Evolutionary conservation across 306 rosid genomes (phyloP), one percentile per base, ranked within the genome.

Genomic region (Dalbergia oliveri): DNA sequence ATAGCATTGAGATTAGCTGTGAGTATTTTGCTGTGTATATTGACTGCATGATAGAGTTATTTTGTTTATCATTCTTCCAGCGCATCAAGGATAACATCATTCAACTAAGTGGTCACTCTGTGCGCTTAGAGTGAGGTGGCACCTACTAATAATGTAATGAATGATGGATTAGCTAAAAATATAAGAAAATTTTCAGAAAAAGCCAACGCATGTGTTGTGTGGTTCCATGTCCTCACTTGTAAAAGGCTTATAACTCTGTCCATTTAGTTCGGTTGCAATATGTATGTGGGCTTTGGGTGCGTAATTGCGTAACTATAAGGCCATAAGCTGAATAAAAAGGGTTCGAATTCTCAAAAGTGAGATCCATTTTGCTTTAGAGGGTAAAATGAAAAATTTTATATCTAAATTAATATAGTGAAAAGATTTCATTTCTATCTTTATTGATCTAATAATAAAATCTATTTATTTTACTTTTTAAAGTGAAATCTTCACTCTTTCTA

Each of bases 241-340:
- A 41, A 60, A 60, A 23, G 68, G 69, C 45, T 60, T 13, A 74
- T 23, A 59, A 23, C 8, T 59, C 11, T 73, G 14, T 43, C 67
- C 39, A 57, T 73, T 58, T 47, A 43, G 6, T 66, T 74, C 56
- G 14, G 69, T 60, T 44, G 59, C 44, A 2, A 56, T 18, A 54
- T 21, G 1, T 26, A 26, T n/a, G 39, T 23, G 58, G 44, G 15
- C 26, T 8, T 23, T 8, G 53, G 23, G 41, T 37, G 41, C 8
- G 41, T 37, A 5, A 26, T 26, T 26, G 31, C 31, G 31, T 26
- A 2, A 26, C 31, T 26, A 26, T 26, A 26, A 0, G 3, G 31
- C 31, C 31, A 21, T 21, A 0, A 21, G 23, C 31, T 2, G 2
- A 26, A 26, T 26, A 26, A 26, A 26, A 21, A 1, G 23, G 1